Percentiles rank a stretch among this genome's conserved stretches.
Evolutionary conservation across 257 asterid species (phyloP).

Genomic region (Fraxinus excelsior): DNA sequence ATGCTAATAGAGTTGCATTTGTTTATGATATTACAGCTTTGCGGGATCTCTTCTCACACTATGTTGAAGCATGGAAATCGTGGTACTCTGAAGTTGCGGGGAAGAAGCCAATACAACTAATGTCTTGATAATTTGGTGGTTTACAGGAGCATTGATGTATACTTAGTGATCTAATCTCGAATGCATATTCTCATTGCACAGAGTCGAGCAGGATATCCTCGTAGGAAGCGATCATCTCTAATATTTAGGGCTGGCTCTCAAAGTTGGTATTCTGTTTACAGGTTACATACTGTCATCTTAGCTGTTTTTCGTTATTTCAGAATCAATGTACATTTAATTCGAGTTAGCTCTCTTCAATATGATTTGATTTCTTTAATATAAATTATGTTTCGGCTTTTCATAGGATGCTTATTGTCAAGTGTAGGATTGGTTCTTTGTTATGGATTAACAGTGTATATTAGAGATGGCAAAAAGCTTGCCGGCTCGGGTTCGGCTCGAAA

Average conservation of each 20-base stretch:
- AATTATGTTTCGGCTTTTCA: neutral
- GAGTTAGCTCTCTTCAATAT: slow-evolving; percentile 1
- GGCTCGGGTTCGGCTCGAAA: no score
- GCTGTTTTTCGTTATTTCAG: slow-evolving; percentile 13
- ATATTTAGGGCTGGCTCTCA: slow-evolving; percentile 17
- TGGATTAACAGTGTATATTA: no score
- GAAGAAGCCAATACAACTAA: slow-evolving; percentile 60
- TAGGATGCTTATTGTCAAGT: neutral
- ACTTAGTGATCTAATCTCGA: slow-evolving; percentile 27
- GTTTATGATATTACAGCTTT: slow-evolving; percentile 58
- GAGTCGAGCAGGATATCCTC: slow-evolving; percentile 12
- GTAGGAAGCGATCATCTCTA: slow-evolving; percentile 20
- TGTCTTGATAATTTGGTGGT: slow-evolving; percentile 35
- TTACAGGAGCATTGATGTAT: slow-evolving; percentile 20
- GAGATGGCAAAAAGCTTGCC: no score
- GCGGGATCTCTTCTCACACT: slow-evolving; percentile 87
- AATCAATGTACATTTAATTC: slow-evolving; percentile 25
- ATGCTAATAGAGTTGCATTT: neutral
- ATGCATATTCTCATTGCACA: slow-evolving; percentile 48
- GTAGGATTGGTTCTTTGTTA: no score
- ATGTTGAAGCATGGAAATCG: slow-evolving; percentile 88
- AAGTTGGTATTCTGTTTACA: slow-evolving; percentile 9
- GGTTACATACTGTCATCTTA: slow-evolving; percentile 29
- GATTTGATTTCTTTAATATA: slow-evolving; percentile 11
- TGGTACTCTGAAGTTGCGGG: slow-evolving; percentile 91